Evolutionary conservation across 2,329 filamentous ascomycete species (phyloP).

Genomic region (Magnaporthiopsis incrustans): DNA sequence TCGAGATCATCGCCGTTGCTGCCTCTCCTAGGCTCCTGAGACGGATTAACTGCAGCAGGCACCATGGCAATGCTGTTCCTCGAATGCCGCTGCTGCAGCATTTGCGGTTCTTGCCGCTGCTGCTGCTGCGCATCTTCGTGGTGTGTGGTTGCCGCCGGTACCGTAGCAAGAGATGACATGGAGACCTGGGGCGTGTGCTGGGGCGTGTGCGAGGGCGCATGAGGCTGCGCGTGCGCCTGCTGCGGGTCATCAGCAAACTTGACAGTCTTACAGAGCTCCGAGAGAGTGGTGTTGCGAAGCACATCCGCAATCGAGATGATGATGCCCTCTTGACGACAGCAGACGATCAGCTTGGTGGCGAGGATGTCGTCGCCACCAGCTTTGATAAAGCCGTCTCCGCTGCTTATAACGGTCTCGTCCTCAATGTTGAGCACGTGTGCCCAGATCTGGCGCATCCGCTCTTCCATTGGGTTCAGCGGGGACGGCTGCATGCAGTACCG

Average conservation of each 20-base stretch:
- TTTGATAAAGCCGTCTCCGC: conserved; percentile 35
- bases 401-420: conserved; percentile 30
- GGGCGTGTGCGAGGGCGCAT: background rate
- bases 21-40: background rate
- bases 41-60: conserved; percentile 18
- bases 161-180: background rate
- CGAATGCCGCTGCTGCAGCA: conserved; percentile 7
- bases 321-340: conserved; percentile 35
- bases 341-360: conserved; percentile 34
- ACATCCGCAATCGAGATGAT: conserved; percentile 34
- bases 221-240: background rate
- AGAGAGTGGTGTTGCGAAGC: conserved; percentile 31
- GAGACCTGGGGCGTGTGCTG: background rate
- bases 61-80: conserved; percentile 9
- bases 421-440: conserved; percentile 32
- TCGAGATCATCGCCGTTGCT: conserved; percentile 24
- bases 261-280: conserved; percentile 33
- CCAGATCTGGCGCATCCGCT: conserved; percentile 40
- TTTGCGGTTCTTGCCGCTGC: background rate
- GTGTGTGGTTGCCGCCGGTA: background rate
- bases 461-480: conserved; percentile 38
- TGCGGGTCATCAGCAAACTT: conserved; percentile 15
- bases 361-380: conserved; percentile 38
- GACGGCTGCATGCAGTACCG: conserved; percentile 33
- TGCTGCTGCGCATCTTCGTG: background rate